These are phyloP conservation scores for Leccinellum luteum DNA, from an alignment of 768 basidiomycete genomes.

Conservation along the genomic window DNA sequence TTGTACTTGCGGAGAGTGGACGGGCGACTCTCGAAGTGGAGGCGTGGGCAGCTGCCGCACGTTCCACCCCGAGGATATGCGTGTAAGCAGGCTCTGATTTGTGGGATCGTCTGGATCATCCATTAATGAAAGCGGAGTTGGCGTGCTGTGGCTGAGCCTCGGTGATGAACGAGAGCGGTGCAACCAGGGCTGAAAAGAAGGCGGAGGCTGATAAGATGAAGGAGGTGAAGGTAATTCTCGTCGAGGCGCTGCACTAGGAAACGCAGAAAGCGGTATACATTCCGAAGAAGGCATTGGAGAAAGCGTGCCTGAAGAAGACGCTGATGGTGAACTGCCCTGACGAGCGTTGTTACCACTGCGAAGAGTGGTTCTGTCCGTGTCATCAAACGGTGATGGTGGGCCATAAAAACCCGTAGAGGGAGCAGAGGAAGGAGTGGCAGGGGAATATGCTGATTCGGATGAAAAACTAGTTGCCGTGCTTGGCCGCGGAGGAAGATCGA, in stretches of 20 bases:
- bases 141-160: conserved; percentile 23
- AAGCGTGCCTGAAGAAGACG: conserved; percentile 22
- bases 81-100: conserved; percentile 12
- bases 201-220: conserved; percentile 31
- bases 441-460: conserved; percentile 47
- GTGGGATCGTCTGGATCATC: conserved; percentile 20
- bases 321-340: conserved; percentile 15
- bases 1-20: conserved; percentile 16
- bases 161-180: conserved; percentile 39
- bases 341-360: conserved; percentile 10
- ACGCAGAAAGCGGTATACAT: conserved; percentile 23
- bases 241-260: conserved; percentile 22
- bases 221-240: conserved; percentile 31
- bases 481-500: conserved; percentile 25
- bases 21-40: conserved; percentile 18
- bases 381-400: conserved; percentile 19
- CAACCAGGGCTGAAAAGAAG: conserved; percentile 26
- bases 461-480: conserved; percentile 41
- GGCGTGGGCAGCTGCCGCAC: conserved; percentile 36
- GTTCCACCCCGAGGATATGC: conserved; percentile 19
- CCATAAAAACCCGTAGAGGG: conserved; percentile 37
- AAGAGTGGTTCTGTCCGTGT: conserved; percentile 13
- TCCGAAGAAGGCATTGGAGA: conserved; percentile 33
- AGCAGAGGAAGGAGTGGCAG: conserved; percentile 38
- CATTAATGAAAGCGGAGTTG: conserved; percentile 9